Conservation (phyloP, 345 rosid genomes). For the Litchi chinensis region DNA sequence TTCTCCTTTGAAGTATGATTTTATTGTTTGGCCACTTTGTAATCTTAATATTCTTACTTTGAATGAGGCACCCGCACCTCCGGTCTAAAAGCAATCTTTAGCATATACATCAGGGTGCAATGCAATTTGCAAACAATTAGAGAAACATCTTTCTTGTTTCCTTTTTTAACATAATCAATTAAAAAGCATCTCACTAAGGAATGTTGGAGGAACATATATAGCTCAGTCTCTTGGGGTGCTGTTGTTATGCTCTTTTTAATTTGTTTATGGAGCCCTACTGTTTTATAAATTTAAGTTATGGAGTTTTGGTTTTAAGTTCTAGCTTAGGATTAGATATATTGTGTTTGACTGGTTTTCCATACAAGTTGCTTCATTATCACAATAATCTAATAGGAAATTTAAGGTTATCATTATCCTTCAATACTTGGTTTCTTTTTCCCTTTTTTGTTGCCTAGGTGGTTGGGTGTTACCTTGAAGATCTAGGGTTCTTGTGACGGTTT, state of each 20-base stretch:
- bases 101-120: background rate
- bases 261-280: background rate
- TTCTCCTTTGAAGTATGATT: background rate
- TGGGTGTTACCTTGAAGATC: too few relatives aligned
- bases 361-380: too few relatives aligned
- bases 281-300: background rate
- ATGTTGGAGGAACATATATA: background rate
- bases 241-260: background rate
- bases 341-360: too few relatives aligned
- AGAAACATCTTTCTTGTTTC: background rate
- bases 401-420: too few relatives aligned
- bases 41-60: too few relatives aligned
- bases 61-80: background rate
- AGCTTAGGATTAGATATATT: too few relatives aligned
- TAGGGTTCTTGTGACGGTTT: too few relatives aligned
- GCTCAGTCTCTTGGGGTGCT: background rate
- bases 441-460: too few relatives aligned
- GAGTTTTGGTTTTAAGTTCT: background rate
- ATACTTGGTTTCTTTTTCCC: too few relatives aligned
- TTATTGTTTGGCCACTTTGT: slow-evolving; percentile 3
- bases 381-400: too few relatives aligned
- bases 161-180: background rate
- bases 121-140: background rate
- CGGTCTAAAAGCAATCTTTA: background rate
- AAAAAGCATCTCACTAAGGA: background rate